These are phyloP conservation scores for Tetradesmus lagerheimii DNA, from an alignment of 139 green algal species.

Conservation along the genomic window DNA sequence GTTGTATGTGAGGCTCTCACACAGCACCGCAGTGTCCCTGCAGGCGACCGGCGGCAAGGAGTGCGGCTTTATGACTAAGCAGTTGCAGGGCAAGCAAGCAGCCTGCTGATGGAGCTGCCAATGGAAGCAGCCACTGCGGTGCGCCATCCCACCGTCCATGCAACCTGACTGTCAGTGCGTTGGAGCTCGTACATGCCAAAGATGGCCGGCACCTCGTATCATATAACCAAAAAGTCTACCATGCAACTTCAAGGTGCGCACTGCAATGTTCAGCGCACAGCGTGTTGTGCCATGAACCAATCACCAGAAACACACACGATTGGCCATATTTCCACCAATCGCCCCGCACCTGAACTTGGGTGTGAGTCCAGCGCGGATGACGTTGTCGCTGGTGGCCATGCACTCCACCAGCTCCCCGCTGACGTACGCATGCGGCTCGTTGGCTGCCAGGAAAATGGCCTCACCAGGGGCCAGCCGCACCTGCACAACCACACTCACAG, in stretches of 20 bases:
- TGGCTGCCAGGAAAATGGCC: slow-evolving; percentile 91
- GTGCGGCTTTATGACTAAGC: no score
- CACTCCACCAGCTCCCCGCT: slow-evolving; percentile 89
- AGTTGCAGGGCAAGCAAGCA: not conserved
- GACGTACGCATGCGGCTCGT: slow-evolving; percentile 98
- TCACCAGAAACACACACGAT: no score
- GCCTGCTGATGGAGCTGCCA: not conserved
- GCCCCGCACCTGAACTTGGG: slow-evolving; percentile 86
- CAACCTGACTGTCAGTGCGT: no score
- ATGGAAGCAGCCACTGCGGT: no score
- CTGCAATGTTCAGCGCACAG: no score
- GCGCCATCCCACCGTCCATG: no score
- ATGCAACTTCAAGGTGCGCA: no score
- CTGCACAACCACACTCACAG: slow-evolving; percentile 19
- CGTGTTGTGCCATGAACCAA: no score
- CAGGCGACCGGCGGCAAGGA: not conserved
- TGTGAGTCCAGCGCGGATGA: slow-evolving; percentile 96
- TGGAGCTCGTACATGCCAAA: no score
- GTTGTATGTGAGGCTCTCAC: slow-evolving; percentile 92
- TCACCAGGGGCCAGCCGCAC: slow-evolving; percentile 47
- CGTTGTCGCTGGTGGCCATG: slow-evolving; percentile 98
- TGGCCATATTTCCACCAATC: no score
- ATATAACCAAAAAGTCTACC: no score
- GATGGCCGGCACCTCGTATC: no score
- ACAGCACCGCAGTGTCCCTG: slow-evolving; percentile 84